These are phyloP conservation scores for Volvox reticuliferus DNA, from an alignment of 139 green algal genomes.

Conservation along the genomic window DNA sequence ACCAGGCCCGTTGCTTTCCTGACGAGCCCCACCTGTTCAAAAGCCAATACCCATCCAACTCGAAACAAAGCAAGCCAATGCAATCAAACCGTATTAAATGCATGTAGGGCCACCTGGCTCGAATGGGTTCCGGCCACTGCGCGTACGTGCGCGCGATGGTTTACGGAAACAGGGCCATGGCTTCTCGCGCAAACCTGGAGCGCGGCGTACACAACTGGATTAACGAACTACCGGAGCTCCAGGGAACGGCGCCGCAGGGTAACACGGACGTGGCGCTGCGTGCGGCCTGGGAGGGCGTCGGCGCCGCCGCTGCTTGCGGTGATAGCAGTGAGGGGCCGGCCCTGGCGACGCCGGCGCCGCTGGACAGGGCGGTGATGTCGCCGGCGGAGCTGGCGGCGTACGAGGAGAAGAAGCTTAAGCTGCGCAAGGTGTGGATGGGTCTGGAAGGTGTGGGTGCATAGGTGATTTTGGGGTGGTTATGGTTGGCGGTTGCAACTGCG, in stretches of 20 bases:
- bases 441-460: not conserved
- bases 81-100: too few relatives aligned
- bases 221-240: slow-evolving; percentile 47
- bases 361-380: slow-evolving; percentile 56
- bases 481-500: too few relatives aligned
- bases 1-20: too few relatives aligned
- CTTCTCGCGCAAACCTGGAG: slow-evolving; percentile 75
- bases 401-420: slow-evolving; percentile 87
- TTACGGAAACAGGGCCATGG: slow-evolving; percentile 88
- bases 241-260: slow-evolving; percentile 79
- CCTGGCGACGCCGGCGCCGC: not conserved
- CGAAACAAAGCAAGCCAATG: too few relatives aligned
- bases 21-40: too few relatives aligned
- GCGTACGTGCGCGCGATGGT: slow-evolving; percentile 77
- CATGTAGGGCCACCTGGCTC: slow-evolving; percentile 59
- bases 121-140: slow-evolving; percentile 70
- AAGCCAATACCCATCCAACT: too few relatives aligned
- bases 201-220: slow-evolving; percentile 60
- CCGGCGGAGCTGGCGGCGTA: slow-evolving; percentile 75
- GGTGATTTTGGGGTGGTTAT: not conserved
- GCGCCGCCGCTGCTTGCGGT: not conserved
- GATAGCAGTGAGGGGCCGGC: not conserved
- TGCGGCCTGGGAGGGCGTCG: slow-evolving; percentile 27
- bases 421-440: slow-evolving; percentile 65
- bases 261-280: slow-evolving; percentile 64